Evolutionary conservation across 2,329 filamentous ascomycete genomes (phyloP).

Genomic region (Colletotrichum australisinense): DNA sequence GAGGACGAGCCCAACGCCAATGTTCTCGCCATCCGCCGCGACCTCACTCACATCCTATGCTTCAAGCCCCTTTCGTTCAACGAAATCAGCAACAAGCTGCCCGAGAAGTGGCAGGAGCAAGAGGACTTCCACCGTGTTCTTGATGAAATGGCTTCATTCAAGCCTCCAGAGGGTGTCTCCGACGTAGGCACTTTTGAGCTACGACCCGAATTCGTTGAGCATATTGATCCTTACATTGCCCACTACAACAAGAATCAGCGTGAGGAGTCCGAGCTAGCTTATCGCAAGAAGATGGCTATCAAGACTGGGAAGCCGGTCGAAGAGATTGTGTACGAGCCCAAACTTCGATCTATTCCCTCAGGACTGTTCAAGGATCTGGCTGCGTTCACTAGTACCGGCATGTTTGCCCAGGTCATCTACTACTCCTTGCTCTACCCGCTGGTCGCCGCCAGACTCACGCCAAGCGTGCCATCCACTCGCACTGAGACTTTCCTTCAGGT

Average conservation of each 20-base stretch:
- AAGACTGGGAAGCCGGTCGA: conserved; percentile 83
- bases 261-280: conserved; percentile 92
- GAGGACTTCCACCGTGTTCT: conserved; percentile 89
- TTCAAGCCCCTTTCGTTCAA: conserved; percentile 97
- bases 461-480: conserved; percentile 81
- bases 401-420: conserved; percentile 92
- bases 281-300: conserved; percentile 87
- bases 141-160: conserved; percentile 89
- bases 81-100: conserved; percentile 86
- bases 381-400: conserved; percentile 83
- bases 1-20: conserved; percentile 75
- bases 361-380: conserved; percentile 83
- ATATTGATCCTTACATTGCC: conserved; percentile 94
- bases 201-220: conserved; percentile 84
- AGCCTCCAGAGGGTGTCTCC: conserved; percentile 88
- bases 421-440: conserved; percentile 87
- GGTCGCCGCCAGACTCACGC: conserved; percentile 74
- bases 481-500: conserved; percentile 94
- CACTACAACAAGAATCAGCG: conserved; percentile 98
- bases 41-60: conserved; percentile 93
- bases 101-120: conserved; percentile 89
- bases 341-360: conserved; percentile 77
- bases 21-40: conserved; percentile 80
- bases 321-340: conserved; percentile 93
- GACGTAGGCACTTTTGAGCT: conserved; percentile 96